These are phyloP conservation scores for Didymella segeticola DNA, from an alignment of 2,329 filamentous ascomycete species.

Conservation along the genomic window DNA sequence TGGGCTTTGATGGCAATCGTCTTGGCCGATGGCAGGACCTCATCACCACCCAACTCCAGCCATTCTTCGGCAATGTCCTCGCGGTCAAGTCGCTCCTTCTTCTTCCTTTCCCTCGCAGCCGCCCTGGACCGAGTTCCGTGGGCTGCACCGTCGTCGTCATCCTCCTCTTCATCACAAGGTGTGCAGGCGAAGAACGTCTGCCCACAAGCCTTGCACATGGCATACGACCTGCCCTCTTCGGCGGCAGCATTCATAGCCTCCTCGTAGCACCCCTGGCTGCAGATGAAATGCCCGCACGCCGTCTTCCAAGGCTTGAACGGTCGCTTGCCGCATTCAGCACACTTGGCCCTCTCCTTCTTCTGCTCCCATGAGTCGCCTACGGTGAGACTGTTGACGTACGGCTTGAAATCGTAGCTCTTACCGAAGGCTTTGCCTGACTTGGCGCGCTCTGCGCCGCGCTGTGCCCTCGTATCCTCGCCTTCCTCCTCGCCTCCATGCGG, in stretches of 20 bases:
- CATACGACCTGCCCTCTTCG: slow-evolving; percentile 10
- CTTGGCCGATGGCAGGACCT: slow-evolving; percentile 54
- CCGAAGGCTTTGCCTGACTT: slow-evolving; percentile 45
- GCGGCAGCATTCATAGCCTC: slow-evolving; percentile 38
- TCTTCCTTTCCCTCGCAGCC: slow-evolving; percentile 24
- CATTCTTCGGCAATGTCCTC: slow-evolving; percentile 49
- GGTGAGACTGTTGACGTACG: slow-evolving; percentile 48
- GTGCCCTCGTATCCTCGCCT: background rate
- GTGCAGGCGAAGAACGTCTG: slow-evolving; percentile 4
- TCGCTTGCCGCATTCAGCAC: slow-evolving; percentile 51
- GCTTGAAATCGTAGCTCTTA: slow-evolving; percentile 49
- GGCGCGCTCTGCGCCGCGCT: background rate
- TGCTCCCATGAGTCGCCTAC: slow-evolving; percentile 46
- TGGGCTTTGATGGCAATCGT: slow-evolving; percentile 55
- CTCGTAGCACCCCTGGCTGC: slow-evolving; percentile 54
- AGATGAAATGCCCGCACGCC: slow-evolving; percentile 64
- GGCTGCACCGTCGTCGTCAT: slow-evolving; percentile 7
- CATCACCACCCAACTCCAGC: slow-evolving; percentile 45
- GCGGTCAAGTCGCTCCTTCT: slow-evolving; percentile 15
- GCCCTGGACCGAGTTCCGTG: slow-evolving; percentile 25
- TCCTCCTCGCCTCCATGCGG: background rate
- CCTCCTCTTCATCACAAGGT: slow-evolving; percentile 33
- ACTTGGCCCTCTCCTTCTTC: slow-evolving; percentile 52
- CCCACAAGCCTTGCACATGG: slow-evolving; percentile 47
- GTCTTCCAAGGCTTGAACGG: slow-evolving; percentile 55